Conservation (phyloP, 2,329 filamentous ascomycete species). For the Colletotrichum coccodes region DNA sequence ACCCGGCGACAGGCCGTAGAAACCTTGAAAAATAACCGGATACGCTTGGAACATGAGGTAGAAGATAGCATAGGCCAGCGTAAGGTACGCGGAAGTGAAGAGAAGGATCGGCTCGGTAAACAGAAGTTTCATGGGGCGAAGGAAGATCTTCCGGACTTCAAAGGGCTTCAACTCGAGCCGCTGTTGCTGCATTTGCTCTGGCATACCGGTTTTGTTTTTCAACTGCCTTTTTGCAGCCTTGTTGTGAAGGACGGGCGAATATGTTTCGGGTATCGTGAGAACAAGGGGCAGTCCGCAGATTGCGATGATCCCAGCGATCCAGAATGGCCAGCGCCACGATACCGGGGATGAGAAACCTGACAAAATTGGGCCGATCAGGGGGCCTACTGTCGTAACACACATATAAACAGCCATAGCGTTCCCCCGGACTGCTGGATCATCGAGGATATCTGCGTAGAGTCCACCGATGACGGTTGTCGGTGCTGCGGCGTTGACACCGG, state of each 20-base stretch:
- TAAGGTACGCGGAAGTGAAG: slow-evolving; percentile 57
- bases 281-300: slow-evolving; percentile 42
- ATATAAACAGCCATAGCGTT: slow-evolving; percentile 47
- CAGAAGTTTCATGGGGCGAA: slow-evolving; percentile 59
- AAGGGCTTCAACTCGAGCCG: slow-evolving; percentile 45
- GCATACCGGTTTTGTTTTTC: slow-evolving; percentile 57
- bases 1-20: slow-evolving; percentile 57
- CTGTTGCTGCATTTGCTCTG: slow-evolving; percentile 44
- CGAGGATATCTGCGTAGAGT: slow-evolving; percentile 45
- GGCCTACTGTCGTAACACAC: slow-evolving; percentile 44
- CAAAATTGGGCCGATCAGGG: slow-evolving; percentile 60
- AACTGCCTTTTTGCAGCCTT: slow-evolving; percentile 57
- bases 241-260: slow-evolving; percentile 60
- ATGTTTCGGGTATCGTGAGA: slow-evolving; percentile 56
- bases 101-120: slow-evolving; percentile 61
- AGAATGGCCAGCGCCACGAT: slow-evolving; percentile 53
- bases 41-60: slow-evolving; percentile 64
- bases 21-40: slow-evolving; percentile 57
- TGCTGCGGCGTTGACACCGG: slow-evolving; percentile 45
- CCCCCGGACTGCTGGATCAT: slow-evolving; percentile 43
- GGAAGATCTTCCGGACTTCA: slow-evolving; percentile 55
- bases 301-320: slow-evolving; percentile 47
- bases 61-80: slow-evolving; percentile 61
- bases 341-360: slow-evolving; percentile 60
- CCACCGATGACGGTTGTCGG: slow-evolving; percentile 47